phyloP scores from a whole-genome alignment of 768 basidiomycete species.

The Russula emetica region DNA sequence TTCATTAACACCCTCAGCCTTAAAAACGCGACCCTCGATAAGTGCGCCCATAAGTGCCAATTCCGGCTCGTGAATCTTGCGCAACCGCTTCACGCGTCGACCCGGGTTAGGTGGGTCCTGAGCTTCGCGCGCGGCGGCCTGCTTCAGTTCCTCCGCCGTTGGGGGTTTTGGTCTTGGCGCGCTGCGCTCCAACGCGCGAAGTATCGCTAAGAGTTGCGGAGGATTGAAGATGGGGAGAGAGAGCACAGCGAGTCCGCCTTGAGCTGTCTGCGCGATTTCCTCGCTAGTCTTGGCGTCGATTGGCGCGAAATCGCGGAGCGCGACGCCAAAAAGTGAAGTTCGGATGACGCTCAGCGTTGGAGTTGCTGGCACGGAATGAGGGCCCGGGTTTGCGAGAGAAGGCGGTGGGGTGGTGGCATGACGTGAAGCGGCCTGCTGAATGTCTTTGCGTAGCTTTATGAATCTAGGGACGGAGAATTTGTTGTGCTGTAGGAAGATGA shows the following conservation, averaged over 20 bases:
- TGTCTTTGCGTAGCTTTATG: slow-evolving; percentile 63
- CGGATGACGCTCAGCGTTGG: slow-evolving; percentile 68
- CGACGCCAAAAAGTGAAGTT: slow-evolving; percentile 76
- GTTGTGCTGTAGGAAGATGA: slow-evolving; percentile 75
- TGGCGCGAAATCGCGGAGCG: slow-evolving; percentile 56
- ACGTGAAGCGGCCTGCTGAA: slow-evolving; percentile 47
- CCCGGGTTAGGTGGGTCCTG: slow-evolving; percentile 69
- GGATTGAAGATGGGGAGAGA: slow-evolving; percentile 65
- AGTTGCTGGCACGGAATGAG: slow-evolving; percentile 29
- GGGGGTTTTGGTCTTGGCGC: slow-evolving; percentile 57
- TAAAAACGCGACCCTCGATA: slow-evolving; percentile 70
- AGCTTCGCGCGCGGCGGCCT: slow-evolving; percentile 45
- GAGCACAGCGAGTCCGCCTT: slow-evolving; percentile 63
- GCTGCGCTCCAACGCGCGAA: slow-evolving; percentile 61
- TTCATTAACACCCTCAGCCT: slow-evolving; percentile 52
- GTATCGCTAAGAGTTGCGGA: slow-evolving; percentile 61
- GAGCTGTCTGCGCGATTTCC: slow-evolving; percentile 51
- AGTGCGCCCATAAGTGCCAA: slow-evolving; percentile 73
- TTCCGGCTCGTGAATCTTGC: slow-evolving; percentile 56
- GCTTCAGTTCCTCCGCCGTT: slow-evolving; percentile 48
- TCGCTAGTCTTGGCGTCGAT: slow-evolving; percentile 47
- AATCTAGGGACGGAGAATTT: slow-evolving; percentile 69
- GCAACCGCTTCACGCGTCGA: slow-evolving; percentile 56
- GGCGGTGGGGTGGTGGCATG: slow-evolving; percentile 36
- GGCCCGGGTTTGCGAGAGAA: slow-evolving; percentile 32